Evolutionary conservation across 306 rosid species (phyloP).

Genomic region (Erythrophleum fordii): DNA sequence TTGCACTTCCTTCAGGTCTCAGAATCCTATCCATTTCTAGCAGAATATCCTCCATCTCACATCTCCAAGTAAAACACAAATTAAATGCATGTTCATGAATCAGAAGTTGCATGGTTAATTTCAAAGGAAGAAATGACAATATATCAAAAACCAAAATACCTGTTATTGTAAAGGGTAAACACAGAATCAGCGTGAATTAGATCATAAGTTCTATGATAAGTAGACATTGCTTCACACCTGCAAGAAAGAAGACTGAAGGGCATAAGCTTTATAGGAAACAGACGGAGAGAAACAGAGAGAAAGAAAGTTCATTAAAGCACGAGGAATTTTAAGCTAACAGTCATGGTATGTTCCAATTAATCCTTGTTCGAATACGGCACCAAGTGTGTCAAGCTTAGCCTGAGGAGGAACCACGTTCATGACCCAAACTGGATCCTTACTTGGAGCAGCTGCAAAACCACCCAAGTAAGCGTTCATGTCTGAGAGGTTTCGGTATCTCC

Average conservation of each 20-base stretch:
- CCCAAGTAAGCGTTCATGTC: conserved; percentile 90
- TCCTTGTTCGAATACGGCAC: conserved; percentile 77
- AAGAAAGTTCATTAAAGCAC: background rate
- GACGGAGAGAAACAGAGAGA: background rate
- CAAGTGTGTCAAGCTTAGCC: conserved; percentile 63
- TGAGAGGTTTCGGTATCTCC: conserved; percentile 74
- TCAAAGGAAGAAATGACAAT: background rate
- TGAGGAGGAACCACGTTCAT: conserved; percentile 87
- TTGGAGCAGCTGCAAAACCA: conserved; percentile 78
- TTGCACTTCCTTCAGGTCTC: conserved; percentile 86
- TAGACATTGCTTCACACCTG: conserved; percentile 98
- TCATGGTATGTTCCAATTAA: conserved; percentile 82
- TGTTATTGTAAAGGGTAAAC: conserved; percentile 67
- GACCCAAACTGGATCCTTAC: conserved; percentile 79
- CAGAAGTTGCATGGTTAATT: background rate
- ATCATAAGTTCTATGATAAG: conserved; percentile 89
- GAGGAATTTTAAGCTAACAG: conserved; percentile 44
- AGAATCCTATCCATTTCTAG: conserved; percentile 84
- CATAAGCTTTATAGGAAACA: background rate
- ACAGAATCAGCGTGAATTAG: conserved; percentile 82
- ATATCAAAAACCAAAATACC: conserved; percentile 38
- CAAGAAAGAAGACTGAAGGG: background rate
- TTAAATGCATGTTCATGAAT: background rate
- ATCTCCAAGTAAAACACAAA: conserved; percentile 46
- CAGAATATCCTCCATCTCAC: conserved; percentile 77